Percentiles rank a stretch among this genome's conserved stretches.
Conservation (phyloP, 148 eudicot species). For the Heliosperma pusillum region DNA sequence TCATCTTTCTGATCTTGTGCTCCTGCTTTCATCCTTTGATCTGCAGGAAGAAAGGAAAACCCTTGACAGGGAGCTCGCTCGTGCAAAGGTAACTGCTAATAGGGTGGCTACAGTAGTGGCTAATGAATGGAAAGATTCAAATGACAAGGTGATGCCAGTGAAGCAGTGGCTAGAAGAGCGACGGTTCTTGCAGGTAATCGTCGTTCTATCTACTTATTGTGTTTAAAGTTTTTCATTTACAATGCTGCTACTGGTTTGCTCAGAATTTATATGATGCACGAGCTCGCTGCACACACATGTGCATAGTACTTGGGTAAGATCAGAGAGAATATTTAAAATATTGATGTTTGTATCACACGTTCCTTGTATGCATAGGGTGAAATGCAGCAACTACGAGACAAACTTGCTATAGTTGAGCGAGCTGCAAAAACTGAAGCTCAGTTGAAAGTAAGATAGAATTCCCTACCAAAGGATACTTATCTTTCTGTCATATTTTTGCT, state of each 20-base stretch:
- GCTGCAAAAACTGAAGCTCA: constrained; percentile 93
- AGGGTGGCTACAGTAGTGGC: constrained; percentile 96
- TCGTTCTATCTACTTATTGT: background rate
- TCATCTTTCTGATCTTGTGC: background rate
- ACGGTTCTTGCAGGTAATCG: constrained; percentile 67
- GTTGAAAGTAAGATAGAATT: constrained; percentile 56
- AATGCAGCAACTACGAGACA: constrained; percentile 85
- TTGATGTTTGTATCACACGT: background rate
- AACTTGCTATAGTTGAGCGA: constrained; percentile 79
- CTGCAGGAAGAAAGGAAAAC: constrained; percentile 80
- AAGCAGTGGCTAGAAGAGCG: constrained; percentile 99
- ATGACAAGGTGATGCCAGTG: constrained; percentile 97
- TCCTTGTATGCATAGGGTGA: constrained; percentile 51
- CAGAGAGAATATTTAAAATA: background rate
- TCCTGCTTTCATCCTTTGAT: constrained; percentile 15
- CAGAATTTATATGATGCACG: background rate
- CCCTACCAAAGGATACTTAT: background rate
- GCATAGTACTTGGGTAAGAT: background rate
- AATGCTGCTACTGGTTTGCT: background rate
- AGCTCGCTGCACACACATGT: background rate
- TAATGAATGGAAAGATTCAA: constrained; percentile 98
- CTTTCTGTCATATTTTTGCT: constrained; percentile 7
- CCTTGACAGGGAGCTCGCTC: constrained; percentile 92
- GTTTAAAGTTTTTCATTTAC: background rate
- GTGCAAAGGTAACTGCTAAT: constrained; percentile 90